phyloP scores from a whole-genome alignment of 2,329 filamentous ascomycete genomes.

The Nemania abortiva region DNA sequence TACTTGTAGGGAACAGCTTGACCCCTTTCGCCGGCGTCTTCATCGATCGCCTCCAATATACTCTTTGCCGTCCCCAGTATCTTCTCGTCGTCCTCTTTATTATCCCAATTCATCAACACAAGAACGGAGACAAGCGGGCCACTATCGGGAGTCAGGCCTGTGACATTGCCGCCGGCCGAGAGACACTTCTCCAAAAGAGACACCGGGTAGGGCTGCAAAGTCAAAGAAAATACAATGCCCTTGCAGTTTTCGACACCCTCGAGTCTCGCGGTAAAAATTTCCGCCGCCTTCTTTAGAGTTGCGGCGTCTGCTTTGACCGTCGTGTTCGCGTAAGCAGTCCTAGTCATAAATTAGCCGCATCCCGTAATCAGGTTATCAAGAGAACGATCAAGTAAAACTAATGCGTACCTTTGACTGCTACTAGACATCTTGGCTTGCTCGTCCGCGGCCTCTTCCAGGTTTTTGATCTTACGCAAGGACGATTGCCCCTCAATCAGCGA shows the following conservation, averaged over 20 bases:
- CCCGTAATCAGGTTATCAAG: too few relatives aligned
- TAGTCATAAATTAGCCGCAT: too few relatives aligned
- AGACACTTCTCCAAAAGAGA: constrained; percentile 25
- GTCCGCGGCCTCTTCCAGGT: too few relatives aligned
- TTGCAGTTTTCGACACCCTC: background rate
- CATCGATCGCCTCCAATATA: constrained; percentile 22
- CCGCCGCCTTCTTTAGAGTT: too few relatives aligned
- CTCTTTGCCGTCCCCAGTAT: constrained; percentile 17
- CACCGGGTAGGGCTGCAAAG: constrained; percentile 37
- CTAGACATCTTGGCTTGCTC: too few relatives aligned
- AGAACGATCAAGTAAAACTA: too few relatives aligned
- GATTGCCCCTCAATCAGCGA: too few relatives aligned
- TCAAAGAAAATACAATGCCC: constrained; percentile 29
- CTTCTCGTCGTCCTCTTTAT: constrained; percentile 31
- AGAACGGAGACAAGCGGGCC: constrained; percentile 31
- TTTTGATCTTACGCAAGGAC: too few relatives aligned
- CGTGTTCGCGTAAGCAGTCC: too few relatives aligned
- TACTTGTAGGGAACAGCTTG: constrained; percentile 30
- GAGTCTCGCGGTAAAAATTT: too few relatives aligned
- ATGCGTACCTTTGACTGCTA: too few relatives aligned
- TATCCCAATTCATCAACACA: constrained; percentile 33
- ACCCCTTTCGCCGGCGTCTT: constrained; percentile 18
- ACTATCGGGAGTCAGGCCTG: constrained; percentile 22
- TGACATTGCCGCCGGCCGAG: constrained; percentile 30
- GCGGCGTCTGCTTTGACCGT: too few relatives aligned